Conservation (phyloP, 2,329 filamentous ascomycete species). For the Fulvia fulva region DNA sequence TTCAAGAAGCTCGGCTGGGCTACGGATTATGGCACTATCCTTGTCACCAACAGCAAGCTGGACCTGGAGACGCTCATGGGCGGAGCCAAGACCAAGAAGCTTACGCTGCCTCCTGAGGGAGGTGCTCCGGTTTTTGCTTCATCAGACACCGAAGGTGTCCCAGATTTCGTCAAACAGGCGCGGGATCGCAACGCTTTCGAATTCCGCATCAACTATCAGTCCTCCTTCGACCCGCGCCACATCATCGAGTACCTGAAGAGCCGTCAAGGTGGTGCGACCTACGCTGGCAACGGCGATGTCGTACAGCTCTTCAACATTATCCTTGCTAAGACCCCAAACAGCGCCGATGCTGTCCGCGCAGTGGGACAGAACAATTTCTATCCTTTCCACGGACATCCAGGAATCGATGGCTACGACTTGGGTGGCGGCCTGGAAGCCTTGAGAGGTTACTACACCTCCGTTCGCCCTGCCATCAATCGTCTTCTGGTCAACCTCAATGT, state of each 20-base stretch:
- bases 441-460: conserved; percentile 60
- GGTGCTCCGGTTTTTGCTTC: background rate
- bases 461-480: conserved; percentile 55
- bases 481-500: conserved; percentile 62
- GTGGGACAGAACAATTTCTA: conserved; percentile 55
- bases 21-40: conserved; percentile 39
- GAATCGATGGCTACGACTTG: conserved; percentile 39
- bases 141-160: conserved; percentile 5
- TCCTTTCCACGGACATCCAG: conserved; percentile 34
- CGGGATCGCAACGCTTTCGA: conserved; percentile 33
- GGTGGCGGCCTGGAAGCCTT: conserved; percentile 53
- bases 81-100: conserved; percentile 23
- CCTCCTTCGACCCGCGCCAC: conserved; percentile 36
- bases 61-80: conserved; percentile 17
- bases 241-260: conserved; percentile 44
- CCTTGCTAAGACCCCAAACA: conserved; percentile 47
- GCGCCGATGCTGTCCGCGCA: conserved; percentile 38
- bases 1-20: conserved; percentile 34
- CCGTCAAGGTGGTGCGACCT: conserved; percentile 34
- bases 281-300: conserved; percentile 46
- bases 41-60: conserved; percentile 31
- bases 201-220: conserved; percentile 35
- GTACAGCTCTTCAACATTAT: conserved; percentile 59
- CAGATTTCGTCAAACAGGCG: conserved; percentile 24
- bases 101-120: conserved; percentile 27